These are phyloP conservation scores for Cymbidium sinense DNA, from an alignment of 106 monocot genomes.

Conservation along the genomic window DNA sequence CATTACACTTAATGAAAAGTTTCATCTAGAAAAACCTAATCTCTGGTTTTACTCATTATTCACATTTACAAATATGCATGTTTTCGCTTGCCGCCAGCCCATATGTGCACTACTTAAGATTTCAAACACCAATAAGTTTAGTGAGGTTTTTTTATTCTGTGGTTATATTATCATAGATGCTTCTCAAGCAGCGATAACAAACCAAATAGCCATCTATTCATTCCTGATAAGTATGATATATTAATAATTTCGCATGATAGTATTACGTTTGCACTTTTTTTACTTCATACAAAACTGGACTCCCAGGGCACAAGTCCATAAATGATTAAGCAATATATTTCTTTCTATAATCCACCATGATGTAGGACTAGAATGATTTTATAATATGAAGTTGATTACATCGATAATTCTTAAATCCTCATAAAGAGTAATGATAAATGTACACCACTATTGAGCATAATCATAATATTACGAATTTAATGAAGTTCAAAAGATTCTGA, in stretches of 20 bases:
- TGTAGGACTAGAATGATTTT: no score
- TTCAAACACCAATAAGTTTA: no score
- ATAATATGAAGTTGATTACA: no score
- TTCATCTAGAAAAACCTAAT: background rate
- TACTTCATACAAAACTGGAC: background rate
- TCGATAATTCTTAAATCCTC: no score
- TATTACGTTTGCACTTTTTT: background rate
- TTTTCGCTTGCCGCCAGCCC: no score
- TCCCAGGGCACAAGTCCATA: background rate
- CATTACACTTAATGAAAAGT: background rate
- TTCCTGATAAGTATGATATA: background rate
- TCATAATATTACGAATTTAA: no score
- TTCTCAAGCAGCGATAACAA: background rate
- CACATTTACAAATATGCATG: background rate
- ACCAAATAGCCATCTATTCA: background rate
- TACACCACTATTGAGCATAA: no score
- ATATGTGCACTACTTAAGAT: no score
- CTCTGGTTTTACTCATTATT: background rate
- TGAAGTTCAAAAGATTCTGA: no score
- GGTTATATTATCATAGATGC: background rate
- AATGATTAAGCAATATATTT: background rate
- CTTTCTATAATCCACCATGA: background rate
- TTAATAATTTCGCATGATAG: background rate
- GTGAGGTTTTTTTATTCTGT: no score
- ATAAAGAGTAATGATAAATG: no score